These are phyloP conservation scores for Madurella mycetomatis DNA, from an alignment of 2,329 filamentous ascomycete genomes.

Conservation along the genomic window DNA sequence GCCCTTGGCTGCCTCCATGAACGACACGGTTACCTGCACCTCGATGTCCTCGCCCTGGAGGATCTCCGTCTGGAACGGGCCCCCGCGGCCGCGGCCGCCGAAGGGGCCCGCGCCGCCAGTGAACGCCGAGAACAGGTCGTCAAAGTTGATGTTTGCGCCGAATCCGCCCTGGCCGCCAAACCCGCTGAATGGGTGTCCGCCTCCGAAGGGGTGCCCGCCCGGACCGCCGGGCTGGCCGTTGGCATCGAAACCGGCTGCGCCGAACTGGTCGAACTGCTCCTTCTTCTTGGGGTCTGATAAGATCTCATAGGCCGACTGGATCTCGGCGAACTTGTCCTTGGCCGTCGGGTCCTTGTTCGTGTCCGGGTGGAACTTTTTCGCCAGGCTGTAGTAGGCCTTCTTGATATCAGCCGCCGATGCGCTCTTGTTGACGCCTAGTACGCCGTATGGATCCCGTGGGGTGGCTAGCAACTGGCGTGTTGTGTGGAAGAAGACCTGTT, in stretches of 20 bases:
- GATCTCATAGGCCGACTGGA: slow-evolving; percentile 90
- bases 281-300: slow-evolving; percentile 90
- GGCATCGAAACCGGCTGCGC: slow-evolving; percentile 81
- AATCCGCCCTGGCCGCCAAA: slow-evolving; percentile 60
- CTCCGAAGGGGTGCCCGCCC: slow-evolving; percentile 57
- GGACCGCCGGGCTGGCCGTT: slow-evolving; percentile 57
- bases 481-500: slow-evolving; percentile 49
- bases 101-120: slow-evolving; percentile 54
- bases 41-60: slow-evolving; percentile 95
- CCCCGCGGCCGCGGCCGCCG: slow-evolving; percentile 49
- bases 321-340: slow-evolving; percentile 91
- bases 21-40: slow-evolving; percentile 86
- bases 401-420: slow-evolving; percentile 89
- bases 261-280: slow-evolving; percentile 87
- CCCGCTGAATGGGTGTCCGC: slow-evolving; percentile 61
- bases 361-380: slow-evolving; percentile 96
- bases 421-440: slow-evolving; percentile 76
- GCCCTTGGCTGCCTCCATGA: slow-evolving; percentile 94
- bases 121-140: slow-evolving; percentile 91
- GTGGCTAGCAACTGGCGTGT: slow-evolving; percentile 48
- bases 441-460: slow-evolving; percentile 75
- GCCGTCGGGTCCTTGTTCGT: slow-evolving; percentile 94
- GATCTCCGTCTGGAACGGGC: slow-evolving; percentile 72
- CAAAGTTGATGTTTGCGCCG: slow-evolving; percentile 84
- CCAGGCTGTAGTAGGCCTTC: slow-evolving; percentile 95